Evolutionary conservation across 495 filamentous ascomycete species (phyloP).

Genomic region (Elasticomyces elasticus): DNA sequence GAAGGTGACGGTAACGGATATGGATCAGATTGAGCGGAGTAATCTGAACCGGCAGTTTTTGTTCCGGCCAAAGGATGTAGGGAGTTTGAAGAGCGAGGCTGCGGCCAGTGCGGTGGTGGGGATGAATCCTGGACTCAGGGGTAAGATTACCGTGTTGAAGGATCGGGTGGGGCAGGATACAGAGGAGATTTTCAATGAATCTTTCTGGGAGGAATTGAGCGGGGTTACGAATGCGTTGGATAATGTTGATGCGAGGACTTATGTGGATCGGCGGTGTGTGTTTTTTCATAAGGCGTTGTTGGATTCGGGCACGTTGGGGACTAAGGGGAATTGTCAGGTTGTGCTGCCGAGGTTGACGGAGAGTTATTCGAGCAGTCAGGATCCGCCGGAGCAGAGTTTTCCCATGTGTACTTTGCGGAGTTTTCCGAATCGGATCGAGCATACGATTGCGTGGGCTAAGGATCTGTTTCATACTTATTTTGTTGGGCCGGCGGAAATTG

Average conservation of each 20-base stretch:
- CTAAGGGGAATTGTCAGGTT: constrained; percentile 97
- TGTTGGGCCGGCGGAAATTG: constrained; percentile 84
- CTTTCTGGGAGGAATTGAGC: constrained; percentile 85
- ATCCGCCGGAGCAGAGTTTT: constrained; percentile 97
- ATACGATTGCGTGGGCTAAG: constrained; percentile 96
- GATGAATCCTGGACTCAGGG: constrained; percentile 89
- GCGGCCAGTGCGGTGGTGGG: constrained; percentile 75
- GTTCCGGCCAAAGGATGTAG: constrained; percentile 89
- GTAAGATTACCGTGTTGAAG: constrained; percentile 71
- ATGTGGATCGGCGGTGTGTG: constrained; percentile 94
- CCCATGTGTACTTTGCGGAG: constrained; percentile 96
- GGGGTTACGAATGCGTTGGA: constrained; percentile 95
- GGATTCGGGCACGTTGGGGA: constrained; percentile 93
- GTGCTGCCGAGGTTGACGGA: constrained; percentile 84
- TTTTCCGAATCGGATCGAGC: constrained; percentile 98
- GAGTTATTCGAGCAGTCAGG: constrained; percentile 96
- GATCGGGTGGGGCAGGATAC: constrained; percentile 90
- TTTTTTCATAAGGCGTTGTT: constrained; percentile 97
- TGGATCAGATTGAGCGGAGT: constrained; percentile 98
- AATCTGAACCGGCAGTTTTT: constrained; percentile 98
- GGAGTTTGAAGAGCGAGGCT: constrained; percentile 93
- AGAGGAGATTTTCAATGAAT: constrained; percentile 88
- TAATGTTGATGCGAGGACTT: constrained; percentile 94
- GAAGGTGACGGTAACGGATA: constrained; percentile 85
- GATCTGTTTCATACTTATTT: constrained; percentile 92